phyloP scores from a whole-genome alignment of 176 grass and related monocot species.

The Pharus latifolius region DNA sequence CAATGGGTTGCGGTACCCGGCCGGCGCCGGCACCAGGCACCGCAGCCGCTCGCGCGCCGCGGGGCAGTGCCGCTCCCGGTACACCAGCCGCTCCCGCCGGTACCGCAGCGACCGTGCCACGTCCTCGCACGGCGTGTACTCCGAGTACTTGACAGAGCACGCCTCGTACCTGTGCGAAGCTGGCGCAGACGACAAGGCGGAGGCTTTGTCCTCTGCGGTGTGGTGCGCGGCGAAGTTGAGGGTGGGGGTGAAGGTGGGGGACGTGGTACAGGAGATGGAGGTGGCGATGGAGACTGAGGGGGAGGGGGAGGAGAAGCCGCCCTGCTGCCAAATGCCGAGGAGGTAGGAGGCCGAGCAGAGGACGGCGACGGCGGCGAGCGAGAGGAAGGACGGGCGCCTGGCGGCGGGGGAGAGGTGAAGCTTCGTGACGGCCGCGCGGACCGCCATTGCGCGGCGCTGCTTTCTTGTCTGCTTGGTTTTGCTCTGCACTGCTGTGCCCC shows the following conservation, averaged over 20 bases:
- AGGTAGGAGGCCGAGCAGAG: slow-evolving; percentile 55
- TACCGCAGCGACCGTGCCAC: slow-evolving; percentile 66
- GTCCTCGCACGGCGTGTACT: slow-evolving; percentile 97
- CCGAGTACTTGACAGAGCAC: slow-evolving; percentile 58
- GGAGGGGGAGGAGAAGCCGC: slow-evolving; percentile 15
- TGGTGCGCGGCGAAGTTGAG: slow-evolving; percentile 36
- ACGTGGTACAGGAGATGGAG: slow-evolving; percentile 17
- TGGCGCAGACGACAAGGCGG: background rate
- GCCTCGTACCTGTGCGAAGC: slow-evolving; percentile 21
- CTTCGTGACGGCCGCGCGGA: slow-evolving; percentile 42
- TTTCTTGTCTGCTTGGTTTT: background rate
- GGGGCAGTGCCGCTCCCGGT: slow-evolving; percentile 90
- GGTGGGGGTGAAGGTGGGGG: background rate
- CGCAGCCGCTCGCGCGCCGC: slow-evolving; percentile 32
- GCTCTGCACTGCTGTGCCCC: background rate
- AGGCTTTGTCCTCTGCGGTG: background rate
- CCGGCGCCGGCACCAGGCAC: slow-evolving; percentile 55
- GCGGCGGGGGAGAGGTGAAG: slow-evolving; percentile 36
- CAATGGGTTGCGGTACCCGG: slow-evolving; percentile 42
- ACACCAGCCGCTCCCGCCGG: slow-evolving; percentile 71
- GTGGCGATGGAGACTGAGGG: slow-evolving; percentile 10
- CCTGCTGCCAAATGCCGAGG: slow-evolving; percentile 51
- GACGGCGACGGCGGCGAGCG: slow-evolving; percentile 20
- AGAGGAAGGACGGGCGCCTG: slow-evolving; percentile 15
- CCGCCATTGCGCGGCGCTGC: slow-evolving; percentile 15